Evolutionary conservation across 805 yeast species (phyloP), one percentile per base, ranked within the genome.

Genomic region (Candida boleticola): DNA sequence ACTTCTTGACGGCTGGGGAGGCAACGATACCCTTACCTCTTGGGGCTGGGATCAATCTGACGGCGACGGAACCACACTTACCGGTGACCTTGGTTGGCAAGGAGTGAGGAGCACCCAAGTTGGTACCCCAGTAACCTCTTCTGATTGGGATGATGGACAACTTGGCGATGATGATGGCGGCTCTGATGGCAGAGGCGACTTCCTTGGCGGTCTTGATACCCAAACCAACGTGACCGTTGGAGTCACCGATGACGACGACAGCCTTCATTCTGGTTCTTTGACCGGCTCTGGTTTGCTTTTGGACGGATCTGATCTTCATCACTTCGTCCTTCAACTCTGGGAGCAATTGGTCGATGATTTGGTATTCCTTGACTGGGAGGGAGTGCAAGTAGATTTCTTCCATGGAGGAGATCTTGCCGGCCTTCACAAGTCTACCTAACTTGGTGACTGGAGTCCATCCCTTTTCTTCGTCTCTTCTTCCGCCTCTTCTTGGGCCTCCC

Each of bases 181-280:
- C 97, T 80, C 96, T 89, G 82, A 93, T 93, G 73, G 99, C 98
- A 67, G 97, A 89, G 65, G 99, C 99, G 69, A 93, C 97, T 82
- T 93, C 99, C 89, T 93, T 93, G 66, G 99, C 96, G 74, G 98
- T 92, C 89, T 93, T 93, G 82, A 93, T 89, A 82, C 99, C 99
- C 73, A 93, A 85, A 88, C 99, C 99, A 78, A 93, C 97, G 83
- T 93, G 99, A 75, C 99, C 99, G 89, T 89, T 89, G 69, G 90
- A 80, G 82, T 93, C 99, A 82, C 99, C 99, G 73, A 93, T 89
- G 70, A 93, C 89, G 72, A 93, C 98, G 69, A 93, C 96, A 76
- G 98, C 99, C 93, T 95, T 95, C 85, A 93, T 90, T 84, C 99
- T 89, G 79, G 98, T 93, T 85, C 99, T 92, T 84, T 93, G 99